Percentiles rank a stretch among this genome's conserved stretches.
These are phyloP conservation scores for Boletellus sp. DNA, from an alignment of 1,284 basidiomycete species.

Conservation along the genomic window DNA sequence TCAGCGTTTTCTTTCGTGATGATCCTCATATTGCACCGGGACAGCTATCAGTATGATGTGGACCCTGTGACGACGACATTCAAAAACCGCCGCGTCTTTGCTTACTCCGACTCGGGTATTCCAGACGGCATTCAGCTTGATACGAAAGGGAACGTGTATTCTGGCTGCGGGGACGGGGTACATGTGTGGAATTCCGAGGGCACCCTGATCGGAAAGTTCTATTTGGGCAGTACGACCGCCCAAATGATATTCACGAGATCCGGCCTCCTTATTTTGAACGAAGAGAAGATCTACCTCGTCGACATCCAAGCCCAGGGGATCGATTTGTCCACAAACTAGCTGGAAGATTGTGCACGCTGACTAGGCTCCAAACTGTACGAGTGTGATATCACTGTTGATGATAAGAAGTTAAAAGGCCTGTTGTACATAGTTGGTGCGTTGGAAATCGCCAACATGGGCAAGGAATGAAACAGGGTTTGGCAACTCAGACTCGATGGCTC, in stretches of 20 bases:
- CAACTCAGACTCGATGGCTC: too few species aligned
- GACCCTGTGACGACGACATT: slow-evolving; percentile 54
- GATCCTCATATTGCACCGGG: not conserved
- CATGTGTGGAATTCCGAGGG: slow-evolving; percentile 66
- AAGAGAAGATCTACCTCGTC: slow-evolving; percentile 16
- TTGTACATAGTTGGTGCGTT: too few species aligned
- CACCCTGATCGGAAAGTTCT: slow-evolving; percentile 72
- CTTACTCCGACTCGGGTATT: slow-evolving; percentile 63
- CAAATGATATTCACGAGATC: slow-evolving; percentile 57
- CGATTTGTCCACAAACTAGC: slow-evolving; percentile 9
- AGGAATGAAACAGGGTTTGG: too few species aligned
- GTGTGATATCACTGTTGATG: too few species aligned
- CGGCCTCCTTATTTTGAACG: slow-evolving; percentile 18
- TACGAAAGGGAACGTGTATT: slow-evolving; percentile 17
- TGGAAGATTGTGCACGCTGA: too few species aligned
- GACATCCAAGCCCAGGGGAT: slow-evolving; percentile 19
- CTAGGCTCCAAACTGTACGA: not conserved
- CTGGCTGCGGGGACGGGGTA: slow-evolving; percentile 25
- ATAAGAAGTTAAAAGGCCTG: too few species aligned
- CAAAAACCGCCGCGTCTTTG: slow-evolving; percentile 66
- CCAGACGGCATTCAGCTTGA: slow-evolving; percentile 65
- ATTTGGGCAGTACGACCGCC: slow-evolving; percentile 53
- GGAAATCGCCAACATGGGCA: too few species aligned
- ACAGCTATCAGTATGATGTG: slow-evolving; percentile 70
- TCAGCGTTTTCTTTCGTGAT: not conserved